Evolutionary conservation across 1,284 basidiomycete genomes (phyloP).

Genomic region (Rhizopogon parksii): DNA sequence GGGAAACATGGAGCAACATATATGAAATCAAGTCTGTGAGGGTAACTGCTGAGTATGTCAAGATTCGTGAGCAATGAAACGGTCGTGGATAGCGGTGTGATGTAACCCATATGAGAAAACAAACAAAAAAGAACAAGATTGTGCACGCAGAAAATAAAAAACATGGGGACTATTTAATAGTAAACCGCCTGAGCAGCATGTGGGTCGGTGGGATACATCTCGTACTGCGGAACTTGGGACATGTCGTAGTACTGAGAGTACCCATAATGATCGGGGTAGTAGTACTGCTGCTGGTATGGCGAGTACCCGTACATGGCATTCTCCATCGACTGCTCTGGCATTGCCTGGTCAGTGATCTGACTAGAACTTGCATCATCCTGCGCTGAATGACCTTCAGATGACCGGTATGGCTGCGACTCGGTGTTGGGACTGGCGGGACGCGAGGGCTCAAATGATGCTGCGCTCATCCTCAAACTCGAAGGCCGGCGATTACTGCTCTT

Average conservation of each 20-base stretch:
- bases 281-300: constrained; percentile 50
- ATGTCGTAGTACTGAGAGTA: constrained; percentile 61
- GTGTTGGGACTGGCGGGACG: constrained; percentile 22
- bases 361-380: constrained; percentile 17
- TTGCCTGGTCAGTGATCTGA: constrained; percentile 7
- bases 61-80: constrained; percentile 5
- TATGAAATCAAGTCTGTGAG: constrained; percentile 17
- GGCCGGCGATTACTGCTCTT: constrained; percentile 24
- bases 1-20: constrained; percentile 10
- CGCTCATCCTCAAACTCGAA: constrained; percentile 38
- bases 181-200: constrained; percentile 49
- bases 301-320: constrained; percentile 43
- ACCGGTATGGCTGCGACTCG: constrained; percentile 9
- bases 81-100: constrained; percentile 16
- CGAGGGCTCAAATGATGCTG: constrained; percentile 41
- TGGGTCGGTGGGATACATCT: constrained; percentile 52
- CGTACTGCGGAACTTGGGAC: constrained; percentile 57
- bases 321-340: constrained; percentile 27
- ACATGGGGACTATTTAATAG: constrained; percentile 36
- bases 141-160: constrained; percentile 9
- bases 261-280: constrained; percentile 61
- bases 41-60: constrained; percentile 16
- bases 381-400: constrained; percentile 12
- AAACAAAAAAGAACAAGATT: constrained; percentile 16
- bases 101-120: constrained; percentile 18